Conservation (phyloP, 2,329 filamentous ascomycete species). For the Pseudogymnoascus sp. region DNA sequence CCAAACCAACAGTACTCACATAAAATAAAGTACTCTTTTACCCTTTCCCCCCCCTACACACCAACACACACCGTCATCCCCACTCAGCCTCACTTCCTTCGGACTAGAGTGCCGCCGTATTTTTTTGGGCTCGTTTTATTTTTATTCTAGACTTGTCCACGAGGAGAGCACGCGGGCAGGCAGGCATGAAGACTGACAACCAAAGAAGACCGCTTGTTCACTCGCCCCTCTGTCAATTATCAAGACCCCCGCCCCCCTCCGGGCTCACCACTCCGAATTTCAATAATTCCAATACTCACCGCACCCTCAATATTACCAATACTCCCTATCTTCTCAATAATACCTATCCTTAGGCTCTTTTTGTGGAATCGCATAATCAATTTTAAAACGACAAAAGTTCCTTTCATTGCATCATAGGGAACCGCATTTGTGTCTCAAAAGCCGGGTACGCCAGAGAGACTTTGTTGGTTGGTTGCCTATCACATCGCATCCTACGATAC, state of each 20-base stretch:
- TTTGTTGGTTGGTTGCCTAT: background rate
- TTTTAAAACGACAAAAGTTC: background rate
- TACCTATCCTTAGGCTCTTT: background rate
- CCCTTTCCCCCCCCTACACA: background rate
- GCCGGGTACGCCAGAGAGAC: background rate
- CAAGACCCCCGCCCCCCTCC: constrained; percentile 12
- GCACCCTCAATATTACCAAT: background rate
- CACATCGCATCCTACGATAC: background rate
- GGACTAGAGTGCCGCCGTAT: background rate
- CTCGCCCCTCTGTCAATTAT: constrained; percentile 16
- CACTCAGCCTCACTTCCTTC: background rate
- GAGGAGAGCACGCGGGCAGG: background rate
- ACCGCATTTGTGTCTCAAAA: background rate
- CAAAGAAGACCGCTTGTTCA: constrained; percentile 10
- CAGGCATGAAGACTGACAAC: constrained; percentile 1
- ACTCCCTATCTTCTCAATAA: background rate
- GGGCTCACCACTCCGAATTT: constrained; percentile 12
- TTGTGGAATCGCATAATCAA: background rate
- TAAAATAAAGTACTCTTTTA: background rate
- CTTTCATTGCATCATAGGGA: background rate
- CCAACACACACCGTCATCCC: background rate
- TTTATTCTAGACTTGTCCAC: background rate
- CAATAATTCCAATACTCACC: background rate
- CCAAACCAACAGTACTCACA: background rate
- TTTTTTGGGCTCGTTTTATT: background rate